Conservation (phyloP, 2,329 filamentous ascomycete genomes). For the Fusarium temperatum region DNA sequence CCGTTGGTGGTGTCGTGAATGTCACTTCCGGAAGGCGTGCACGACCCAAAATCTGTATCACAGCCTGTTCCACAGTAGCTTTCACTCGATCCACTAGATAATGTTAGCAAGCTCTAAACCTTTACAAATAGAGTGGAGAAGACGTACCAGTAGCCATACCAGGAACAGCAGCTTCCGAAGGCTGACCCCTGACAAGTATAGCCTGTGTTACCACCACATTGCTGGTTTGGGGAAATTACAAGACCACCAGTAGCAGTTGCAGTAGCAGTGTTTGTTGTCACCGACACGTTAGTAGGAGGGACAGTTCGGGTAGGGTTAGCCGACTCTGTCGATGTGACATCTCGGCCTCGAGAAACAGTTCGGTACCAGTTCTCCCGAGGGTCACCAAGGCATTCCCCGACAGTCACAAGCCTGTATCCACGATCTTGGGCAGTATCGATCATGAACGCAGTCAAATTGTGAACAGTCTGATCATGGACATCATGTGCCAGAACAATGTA, state of each 20-base stretch:
- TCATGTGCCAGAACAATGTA: constrained; percentile 65
- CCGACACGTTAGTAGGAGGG: constrained; percentile 7
- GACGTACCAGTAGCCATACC: constrained; percentile 52
- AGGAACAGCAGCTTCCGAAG: constrained; percentile 53
- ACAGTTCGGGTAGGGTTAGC: constrained; percentile 21
- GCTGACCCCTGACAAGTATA: constrained; percentile 50
- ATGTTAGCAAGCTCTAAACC: constrained; percentile 1
- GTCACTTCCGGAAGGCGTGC: constrained; percentile 35
- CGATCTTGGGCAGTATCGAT: constrained; percentile 50
- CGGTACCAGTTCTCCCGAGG: constrained; percentile 63
- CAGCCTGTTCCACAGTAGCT: constrained; percentile 52
- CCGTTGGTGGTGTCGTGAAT: constrained; percentile 49
- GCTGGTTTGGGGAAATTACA: constrained; percentile 47
- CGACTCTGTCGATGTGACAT: constrained; percentile 1
- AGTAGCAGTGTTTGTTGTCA: constrained; percentile 21
- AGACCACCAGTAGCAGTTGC: constrained; percentile 32
- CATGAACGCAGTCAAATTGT: constrained; percentile 55
- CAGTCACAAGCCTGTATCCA: constrained; percentile 60
- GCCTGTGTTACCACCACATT: constrained; percentile 48
- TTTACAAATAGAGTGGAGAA: background rate
- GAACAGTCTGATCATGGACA: constrained; percentile 58
- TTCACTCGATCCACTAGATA: constrained; percentile 44
- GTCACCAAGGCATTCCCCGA: constrained; percentile 67
- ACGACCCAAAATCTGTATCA: constrained; percentile 48
- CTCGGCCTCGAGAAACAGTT: constrained; percentile 25